Conservation (phyloP, 805 yeast species). For the Monosporozyma unispora region DNA sequence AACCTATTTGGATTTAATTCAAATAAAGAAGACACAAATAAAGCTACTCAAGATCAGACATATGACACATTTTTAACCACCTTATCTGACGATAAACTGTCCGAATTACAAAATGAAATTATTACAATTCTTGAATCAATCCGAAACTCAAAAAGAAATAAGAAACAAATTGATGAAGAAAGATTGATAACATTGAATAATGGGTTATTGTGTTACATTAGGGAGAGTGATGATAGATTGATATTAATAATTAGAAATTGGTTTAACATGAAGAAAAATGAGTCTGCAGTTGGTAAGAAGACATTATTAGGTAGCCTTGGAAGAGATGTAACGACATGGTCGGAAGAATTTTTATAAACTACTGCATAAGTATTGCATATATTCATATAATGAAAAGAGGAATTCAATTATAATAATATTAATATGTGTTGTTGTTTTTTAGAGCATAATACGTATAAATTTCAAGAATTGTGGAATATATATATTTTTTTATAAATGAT, state of each 20-base stretch:
- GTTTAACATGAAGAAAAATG: conserved; percentile 13
- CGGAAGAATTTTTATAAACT: conserved; percentile 9
- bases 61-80: conserved; percentile 15
- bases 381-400: neutral
- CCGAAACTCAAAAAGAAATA: conserved; percentile 10
- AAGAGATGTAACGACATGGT: conserved; percentile 19
- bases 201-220: conserved; percentile 26
- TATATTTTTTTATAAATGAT: neutral
- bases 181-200: conserved; percentile 25
- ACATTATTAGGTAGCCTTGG: conserved; percentile 18
- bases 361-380: too few relatives aligned
- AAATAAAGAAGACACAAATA: neutral
- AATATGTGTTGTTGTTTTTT: neutral
- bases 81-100: conserved; percentile 17
- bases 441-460: neutral
- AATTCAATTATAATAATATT: neutral
- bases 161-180: conserved; percentile 16
- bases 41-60: neutral
- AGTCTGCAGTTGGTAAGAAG: neutral
- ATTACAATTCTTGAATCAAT: conserved; percentile 12
- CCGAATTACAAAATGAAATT: conserved; percentile 22
- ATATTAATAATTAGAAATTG: conserved; percentile 24
- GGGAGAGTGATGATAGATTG: conserved; percentile 12
- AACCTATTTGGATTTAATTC: conserved; percentile 3
- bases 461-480: neutral